phyloP scores from a whole-genome alignment of 805 yeast species.

The Yarrowia sp. region DNA sequence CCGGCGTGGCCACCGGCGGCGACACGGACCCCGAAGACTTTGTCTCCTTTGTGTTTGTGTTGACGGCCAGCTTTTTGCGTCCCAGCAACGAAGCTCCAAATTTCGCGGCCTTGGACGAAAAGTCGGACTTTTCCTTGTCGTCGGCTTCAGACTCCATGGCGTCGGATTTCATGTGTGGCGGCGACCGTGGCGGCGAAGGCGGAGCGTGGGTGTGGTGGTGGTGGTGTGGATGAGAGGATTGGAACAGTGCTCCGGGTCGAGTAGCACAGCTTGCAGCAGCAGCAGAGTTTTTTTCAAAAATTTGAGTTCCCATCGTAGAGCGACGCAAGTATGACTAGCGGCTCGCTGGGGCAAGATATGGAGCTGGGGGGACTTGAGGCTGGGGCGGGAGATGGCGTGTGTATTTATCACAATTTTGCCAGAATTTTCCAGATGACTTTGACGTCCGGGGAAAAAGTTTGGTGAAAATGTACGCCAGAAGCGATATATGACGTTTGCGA shows the following conservation, averaged over 20 bases:
- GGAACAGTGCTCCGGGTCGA: neutral
- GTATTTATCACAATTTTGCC: neutral
- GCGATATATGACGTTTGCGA: neutral
- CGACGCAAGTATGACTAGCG: no score
- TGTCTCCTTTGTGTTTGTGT: neutral
- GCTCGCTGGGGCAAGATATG: no score
- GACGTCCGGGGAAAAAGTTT: neutral
- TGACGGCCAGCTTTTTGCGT: neutral
- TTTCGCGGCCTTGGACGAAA: conserved; percentile 23
- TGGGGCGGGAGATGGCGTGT: neutral
- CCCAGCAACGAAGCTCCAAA: conserved; percentile 11
- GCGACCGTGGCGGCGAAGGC: conserved; percentile 23
- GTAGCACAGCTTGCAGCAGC: conserved; percentile 5
- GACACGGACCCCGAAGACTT: neutral
- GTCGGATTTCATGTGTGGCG: conserved; percentile 23
- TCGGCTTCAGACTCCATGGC: conserved; percentile 6
- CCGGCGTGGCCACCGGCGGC: neutral
- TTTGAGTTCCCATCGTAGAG: conserved; percentile 3
- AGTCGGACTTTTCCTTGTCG: conserved; percentile 3
- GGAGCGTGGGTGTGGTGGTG: neutral
- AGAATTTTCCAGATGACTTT: neutral
- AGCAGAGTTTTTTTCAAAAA: conserved; percentile 13
- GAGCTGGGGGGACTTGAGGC: neutral
- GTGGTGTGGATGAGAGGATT: neutral
- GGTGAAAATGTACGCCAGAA: neutral